A percentile compares a stretch with the other conserved stretches of the same genome.
These are phyloP conservation scores for Sclerotinia nivalis DNA, from an alignment of 2,329 filamentous ascomycete genomes.

Conservation along the genomic window DNA sequence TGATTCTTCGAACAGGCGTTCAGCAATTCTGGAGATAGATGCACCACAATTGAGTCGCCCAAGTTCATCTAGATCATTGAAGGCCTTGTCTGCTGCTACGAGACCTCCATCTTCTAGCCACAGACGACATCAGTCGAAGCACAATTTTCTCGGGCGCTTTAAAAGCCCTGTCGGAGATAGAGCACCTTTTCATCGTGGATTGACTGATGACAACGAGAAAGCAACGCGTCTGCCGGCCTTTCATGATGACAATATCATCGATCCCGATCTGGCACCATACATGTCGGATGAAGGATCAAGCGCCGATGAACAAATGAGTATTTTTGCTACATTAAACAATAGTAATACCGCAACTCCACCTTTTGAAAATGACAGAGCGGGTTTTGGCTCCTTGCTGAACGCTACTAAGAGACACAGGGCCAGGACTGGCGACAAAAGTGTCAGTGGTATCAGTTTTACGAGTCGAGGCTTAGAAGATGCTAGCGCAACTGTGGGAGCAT, in stretches of 20 bases:
- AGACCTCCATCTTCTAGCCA: slow-evolving; percentile 82
- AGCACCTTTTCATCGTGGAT: slow-evolving; percentile 81
- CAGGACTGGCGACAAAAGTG: slow-evolving; percentile 72
- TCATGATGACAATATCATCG: slow-evolving; percentile 97
- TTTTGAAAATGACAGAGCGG: slow-evolving; percentile 70
- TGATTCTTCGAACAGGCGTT: slow-evolving; percentile 79
- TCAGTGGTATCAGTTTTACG: slow-evolving; percentile 67
- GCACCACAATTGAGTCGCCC: slow-evolving; percentile 81
- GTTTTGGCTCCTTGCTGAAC: slow-evolving; percentile 70
- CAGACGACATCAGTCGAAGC: slow-evolving; percentile 83
- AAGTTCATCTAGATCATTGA: slow-evolving; percentile 88
- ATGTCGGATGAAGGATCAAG: slow-evolving; percentile 94
- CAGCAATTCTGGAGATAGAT: slow-evolving; percentile 88
- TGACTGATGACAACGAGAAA: slow-evolving; percentile 64
- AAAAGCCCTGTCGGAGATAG: slow-evolving; percentile 74
- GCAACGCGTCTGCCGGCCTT: slow-evolving; percentile 81
- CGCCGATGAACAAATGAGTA: slow-evolving; percentile 86
- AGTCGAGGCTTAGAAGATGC: slow-evolving; percentile 66
- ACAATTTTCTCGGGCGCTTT: slow-evolving; percentile 76
- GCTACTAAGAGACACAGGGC: slow-evolving; percentile 73
- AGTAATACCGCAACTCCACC: slow-evolving; percentile 63
- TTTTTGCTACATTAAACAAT: slow-evolving; percentile 74
- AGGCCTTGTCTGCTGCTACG: slow-evolving; percentile 62
- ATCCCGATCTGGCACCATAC: slow-evolving; percentile 91
- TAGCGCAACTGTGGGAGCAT: slow-evolving; percentile 57